A percentile compares a stretch with the other conserved stretches of the same genome.
Evolutionary conservation across 352 stramenopile species (phyloP).

Genomic region (Phytophthora sojae): DNA sequence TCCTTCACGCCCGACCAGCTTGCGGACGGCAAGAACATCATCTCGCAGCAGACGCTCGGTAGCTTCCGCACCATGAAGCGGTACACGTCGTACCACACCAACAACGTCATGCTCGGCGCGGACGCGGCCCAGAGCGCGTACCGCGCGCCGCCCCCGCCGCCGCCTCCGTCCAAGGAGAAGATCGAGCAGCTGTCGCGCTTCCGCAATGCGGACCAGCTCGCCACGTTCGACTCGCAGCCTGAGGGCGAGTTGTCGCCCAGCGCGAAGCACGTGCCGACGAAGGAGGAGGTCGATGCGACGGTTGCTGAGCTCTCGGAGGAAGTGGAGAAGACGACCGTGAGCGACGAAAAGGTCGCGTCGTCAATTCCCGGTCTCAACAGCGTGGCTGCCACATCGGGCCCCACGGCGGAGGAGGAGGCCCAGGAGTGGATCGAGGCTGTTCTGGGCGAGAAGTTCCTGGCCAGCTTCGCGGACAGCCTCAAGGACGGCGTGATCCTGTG

Average conservation of each 20-base stretch:
- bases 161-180: constrained; percentile 78
- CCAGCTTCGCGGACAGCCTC: constrained; percentile 74
- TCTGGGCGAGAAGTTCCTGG: constrained; percentile 71
- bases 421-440: constrained; percentile 85
- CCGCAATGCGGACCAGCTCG: constrained; percentile 47
- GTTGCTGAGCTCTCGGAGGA: constrained; percentile 55
- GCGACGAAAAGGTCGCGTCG: constrained; percentile 37
- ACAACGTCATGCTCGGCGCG: constrained; percentile 81
- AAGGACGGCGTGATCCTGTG: constrained; percentile 87
- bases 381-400: constrained; percentile 31
- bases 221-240: constrained; percentile 33
- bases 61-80: constrained; percentile 80
- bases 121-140: constrained; percentile 65
- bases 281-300: constrained; percentile 49
- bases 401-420: constrained; percentile 66
- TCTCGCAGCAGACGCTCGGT: constrained; percentile 70
- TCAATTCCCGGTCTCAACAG: constrained; percentile 56
- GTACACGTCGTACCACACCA: constrained; percentile 54
- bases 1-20: constrained; percentile 78
- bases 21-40: constrained; percentile 62
- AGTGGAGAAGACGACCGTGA: constrained; percentile 48
- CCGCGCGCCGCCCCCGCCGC: constrained; percentile 64
- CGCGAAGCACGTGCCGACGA: constrained; percentile 30
- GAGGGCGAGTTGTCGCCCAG: constrained; percentile 37
- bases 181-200: constrained; percentile 71